Evolutionary conservation across 1,139 yeast species (phyloP).

Genomic region (Wickerhamomyces sp.): DNA sequence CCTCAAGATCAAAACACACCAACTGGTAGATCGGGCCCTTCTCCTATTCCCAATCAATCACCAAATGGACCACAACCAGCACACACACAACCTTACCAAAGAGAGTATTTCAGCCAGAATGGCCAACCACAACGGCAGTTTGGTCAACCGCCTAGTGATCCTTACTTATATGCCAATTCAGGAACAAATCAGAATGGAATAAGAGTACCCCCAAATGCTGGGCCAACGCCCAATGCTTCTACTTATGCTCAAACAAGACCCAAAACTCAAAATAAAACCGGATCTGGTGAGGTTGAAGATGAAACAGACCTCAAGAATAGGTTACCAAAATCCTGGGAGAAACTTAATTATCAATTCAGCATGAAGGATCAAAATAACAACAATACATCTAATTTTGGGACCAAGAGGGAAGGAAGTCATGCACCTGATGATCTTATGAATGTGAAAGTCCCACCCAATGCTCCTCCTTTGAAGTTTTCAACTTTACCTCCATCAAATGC

Average conservation of each 20-base stretch:
- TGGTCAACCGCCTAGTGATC: not conserved
- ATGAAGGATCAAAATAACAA: not conserved
- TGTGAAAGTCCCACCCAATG: not conserved
- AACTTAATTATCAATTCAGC: slow-evolving; percentile 4
- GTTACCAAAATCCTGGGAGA: slow-evolving; percentile 7
- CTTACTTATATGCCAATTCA: too few species aligned
- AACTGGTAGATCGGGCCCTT: not conserved
- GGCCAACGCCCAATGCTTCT: too few species aligned
- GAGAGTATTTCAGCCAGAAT: too few species aligned
- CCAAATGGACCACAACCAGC: not conserved
- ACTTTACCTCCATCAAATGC: not conserved
- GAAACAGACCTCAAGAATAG: too few species aligned
- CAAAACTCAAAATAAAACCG: too few species aligned
- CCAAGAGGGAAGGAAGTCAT: not conserved
- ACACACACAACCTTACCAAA: too few species aligned
- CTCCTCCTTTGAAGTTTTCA: not conserved
- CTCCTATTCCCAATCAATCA: not conserved
- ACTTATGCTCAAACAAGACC: too few species aligned
- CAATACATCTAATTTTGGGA: not conserved
- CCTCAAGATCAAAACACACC: too few species aligned
- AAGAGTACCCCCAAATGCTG: not conserved
- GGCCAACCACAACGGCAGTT: not conserved
- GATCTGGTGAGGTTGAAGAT: too few species aligned
- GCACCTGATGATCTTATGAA: not conserved
- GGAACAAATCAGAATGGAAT: not conserved